Evolutionary conservation across 1,284 basidiomycete genomes (phyloP).

Genomic region (Tylopilus sp.): DNA sequence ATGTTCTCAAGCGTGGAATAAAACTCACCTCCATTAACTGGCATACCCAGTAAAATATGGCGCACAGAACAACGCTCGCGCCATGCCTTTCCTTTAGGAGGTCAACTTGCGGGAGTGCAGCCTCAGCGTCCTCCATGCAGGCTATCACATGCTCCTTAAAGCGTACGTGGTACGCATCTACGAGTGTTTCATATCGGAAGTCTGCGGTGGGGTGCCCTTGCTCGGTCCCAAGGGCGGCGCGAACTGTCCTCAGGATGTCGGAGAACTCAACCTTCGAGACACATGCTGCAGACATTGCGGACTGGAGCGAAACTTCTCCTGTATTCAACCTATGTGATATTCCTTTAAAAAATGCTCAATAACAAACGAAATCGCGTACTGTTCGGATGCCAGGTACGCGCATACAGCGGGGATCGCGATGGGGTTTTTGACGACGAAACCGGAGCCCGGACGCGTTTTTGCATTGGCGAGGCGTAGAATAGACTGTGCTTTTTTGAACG

Average conservation of each 20-base stretch:
- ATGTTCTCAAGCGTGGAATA: background rate
- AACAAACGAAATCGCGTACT: conserved; percentile 16
- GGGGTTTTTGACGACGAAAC: conserved; percentile 25
- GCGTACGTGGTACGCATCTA: conserved; percentile 14
- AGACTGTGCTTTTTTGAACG: conserved; percentile 20
- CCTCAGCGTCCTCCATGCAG: conserved; percentile 33
- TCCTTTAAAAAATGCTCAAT: background rate
- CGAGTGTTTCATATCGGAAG: conserved; percentile 28
- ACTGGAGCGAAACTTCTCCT: conserved; percentile 28
- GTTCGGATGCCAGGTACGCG: conserved; percentile 34
- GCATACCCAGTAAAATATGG: conserved; percentile 35
- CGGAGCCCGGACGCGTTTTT: conserved; percentile 30
- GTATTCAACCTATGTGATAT: conserved; percentile 22
- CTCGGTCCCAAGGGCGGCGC: conserved; percentile 15
- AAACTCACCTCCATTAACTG: conserved; percentile 32
- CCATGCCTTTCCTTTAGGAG: conserved; percentile 24
- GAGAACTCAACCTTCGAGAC: conserved; percentile 21
- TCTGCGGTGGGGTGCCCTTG: background rate
- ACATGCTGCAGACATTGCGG: conserved; percentile 27
- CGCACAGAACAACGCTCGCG: conserved; percentile 19
- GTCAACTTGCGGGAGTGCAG: conserved; percentile 11
- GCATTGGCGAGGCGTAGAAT: conserved; percentile 25
- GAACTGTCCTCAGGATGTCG: conserved; percentile 25
- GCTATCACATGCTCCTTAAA: conserved; percentile 16
- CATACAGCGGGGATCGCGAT: conserved; percentile 29